Evolutionary conservation across 2,329 filamentous ascomycete species (phyloP), one percentile per base, ranked within the genome.

Genomic region (Diaporthe vexans): DNA sequence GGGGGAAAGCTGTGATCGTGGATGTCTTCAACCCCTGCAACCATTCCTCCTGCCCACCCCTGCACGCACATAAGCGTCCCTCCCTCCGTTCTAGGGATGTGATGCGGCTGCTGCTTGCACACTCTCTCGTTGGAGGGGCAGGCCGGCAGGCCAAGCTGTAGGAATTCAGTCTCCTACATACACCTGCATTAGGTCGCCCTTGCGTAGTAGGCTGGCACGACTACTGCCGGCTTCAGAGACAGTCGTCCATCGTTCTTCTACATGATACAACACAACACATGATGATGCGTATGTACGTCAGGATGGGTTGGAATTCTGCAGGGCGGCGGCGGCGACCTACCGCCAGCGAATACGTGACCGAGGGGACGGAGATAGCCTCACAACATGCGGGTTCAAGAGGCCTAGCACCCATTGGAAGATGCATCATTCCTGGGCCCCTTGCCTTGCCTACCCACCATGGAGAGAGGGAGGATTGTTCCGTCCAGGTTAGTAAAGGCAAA

Each of bases 391-490:
- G 19, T 19, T 5, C 43, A 8, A 24, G 43, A 24, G 43, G 29
- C 61, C 43, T 37, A 52, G 26, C 46, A n/a, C 21, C 21, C 21
- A 51, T 19, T 19, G 10, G 21, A 4, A 52, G 21, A 13, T 15
- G 10, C 40, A 13, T 19, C 29, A 24, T 29, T n/a, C 29, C 48
- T 6, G 10, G 7, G 1, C 21, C 46, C 63, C 63, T 67, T 67
- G 43, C 63, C 63, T 67, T 67, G 63, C 46, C 33, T 67, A 33
- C 46, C 61, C 21, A 26, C 61, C 61, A 37, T 13, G n/a, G 61
- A 52, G 21, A 51, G 61, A 52, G 9, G 10, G 46, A 51, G 21
- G 24, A 51, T 52, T 37, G 19, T 67, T 35, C 59, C 21, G 63
- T 37, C 29, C 21, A 67, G 21, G 29, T 19, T 37, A n/a, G 63